Evolutionary conservation across 768 basidiomycete species (phyloP), one percentile per base, ranked within the genome.

Genomic region (Pisolithus sp.): DNA sequence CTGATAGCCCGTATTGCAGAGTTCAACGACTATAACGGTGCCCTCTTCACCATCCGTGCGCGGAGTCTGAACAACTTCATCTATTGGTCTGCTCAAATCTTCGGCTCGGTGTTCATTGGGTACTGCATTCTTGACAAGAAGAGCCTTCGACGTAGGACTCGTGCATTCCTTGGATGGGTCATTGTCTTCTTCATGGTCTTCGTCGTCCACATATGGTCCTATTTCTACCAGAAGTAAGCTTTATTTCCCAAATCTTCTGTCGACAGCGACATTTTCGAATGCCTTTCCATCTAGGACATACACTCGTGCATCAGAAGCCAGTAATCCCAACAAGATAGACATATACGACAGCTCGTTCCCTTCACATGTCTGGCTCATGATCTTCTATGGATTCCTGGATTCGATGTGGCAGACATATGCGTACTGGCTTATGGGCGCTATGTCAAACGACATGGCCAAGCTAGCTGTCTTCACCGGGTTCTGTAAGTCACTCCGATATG

Each of bases 381-480:
- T 87, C 51, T 79, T 82, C 64, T 87, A 79, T 59, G 85, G 88
- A n/a, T 57, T 91, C 3, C 75, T 90, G 47, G 90, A 93, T 53
- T 76, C 89, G 1, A 84, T 89, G 80, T 92, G 87, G 87, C 90
- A 92, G 64, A 89, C 85, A 3, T 81, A 81, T 0, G 81, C 82
- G 3, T 89, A 90, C 66, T 89, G 86, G 86, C 75, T 88, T 58
- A 86, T 89, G 80, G 89, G 90, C 28, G 85, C 86, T 13, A 87
- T 93, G 84, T 88, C 86, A 15, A 90, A 92, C 53, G 80, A 89
- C 60, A 81, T 86, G 3, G 78, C 76, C 4, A 89, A 87, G 65
- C 78, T 93, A 20, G 88, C 90, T 0, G 79, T 89, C 63, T 85
- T 92, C 62, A 71, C 84, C 13, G 90, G 90, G 31, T 87, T 93